Conservation (phyloP, 1,284 basidiomycete genomes). For the Pascua sp. region DNA sequence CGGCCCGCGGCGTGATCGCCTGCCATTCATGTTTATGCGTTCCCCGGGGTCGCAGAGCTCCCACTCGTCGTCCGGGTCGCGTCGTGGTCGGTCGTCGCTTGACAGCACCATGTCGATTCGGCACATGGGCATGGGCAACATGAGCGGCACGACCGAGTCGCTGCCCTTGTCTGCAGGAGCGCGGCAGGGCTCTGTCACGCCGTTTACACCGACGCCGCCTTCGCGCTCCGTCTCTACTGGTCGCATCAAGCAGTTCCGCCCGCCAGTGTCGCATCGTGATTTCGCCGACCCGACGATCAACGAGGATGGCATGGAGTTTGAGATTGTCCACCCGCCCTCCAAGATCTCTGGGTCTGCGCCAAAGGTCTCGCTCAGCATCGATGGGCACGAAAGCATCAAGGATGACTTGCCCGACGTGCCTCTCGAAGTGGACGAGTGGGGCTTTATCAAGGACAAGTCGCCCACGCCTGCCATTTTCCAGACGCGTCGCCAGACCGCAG, state of each 20-base stretch:
- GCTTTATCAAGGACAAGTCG: slow-evolving; percentile 38
- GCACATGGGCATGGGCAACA: too few relatives aligned
- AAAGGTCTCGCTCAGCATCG: slow-evolving; percentile 1
- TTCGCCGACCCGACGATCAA: slow-evolving; percentile 42
- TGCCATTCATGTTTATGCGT: too few relatives aligned
- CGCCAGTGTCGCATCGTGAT: slow-evolving; percentile 41
- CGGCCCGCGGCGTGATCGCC: too few relatives aligned
- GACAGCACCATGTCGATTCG: too few relatives aligned
- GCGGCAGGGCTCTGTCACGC: too few relatives aligned
- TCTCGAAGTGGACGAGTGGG: slow-evolving; percentile 39
- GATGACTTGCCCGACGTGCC: slow-evolving; percentile 1
- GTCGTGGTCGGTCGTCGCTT: too few relatives aligned
- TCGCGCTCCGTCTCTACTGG: too few relatives aligned
- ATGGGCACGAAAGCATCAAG: slow-evolving; percentile 5
- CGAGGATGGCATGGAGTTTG: slow-evolving; percentile 47
- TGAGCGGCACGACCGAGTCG: too few relatives aligned
- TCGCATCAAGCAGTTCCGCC: slow-evolving; percentile 7
- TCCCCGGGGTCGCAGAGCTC: too few relatives aligned
- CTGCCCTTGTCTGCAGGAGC: too few relatives aligned
- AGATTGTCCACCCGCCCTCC: slow-evolving; percentile 42
- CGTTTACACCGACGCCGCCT: too few relatives aligned
- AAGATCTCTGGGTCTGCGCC: neutral
- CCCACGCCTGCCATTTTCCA: slow-evolving; percentile 40
- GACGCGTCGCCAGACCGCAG: slow-evolving; percentile 22
- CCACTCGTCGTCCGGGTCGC: too few relatives aligned